phyloP scores from a whole-genome alignment of 805 yeast genomes.

The Candida multigemmis region DNA sequence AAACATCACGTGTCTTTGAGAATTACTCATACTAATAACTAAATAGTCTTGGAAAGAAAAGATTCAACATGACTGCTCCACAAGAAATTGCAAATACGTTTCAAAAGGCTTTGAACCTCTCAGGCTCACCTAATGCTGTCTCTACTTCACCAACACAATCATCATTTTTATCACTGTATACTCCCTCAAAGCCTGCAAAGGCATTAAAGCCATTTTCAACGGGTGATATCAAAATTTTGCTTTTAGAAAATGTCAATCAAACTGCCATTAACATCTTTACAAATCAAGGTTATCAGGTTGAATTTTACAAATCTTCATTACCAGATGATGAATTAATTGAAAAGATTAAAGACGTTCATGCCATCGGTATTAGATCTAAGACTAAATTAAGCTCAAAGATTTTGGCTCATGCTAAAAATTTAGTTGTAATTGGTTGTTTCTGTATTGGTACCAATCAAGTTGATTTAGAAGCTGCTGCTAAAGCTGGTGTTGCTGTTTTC shows the following conservation, averaged over 20 bases:
- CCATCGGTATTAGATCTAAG: constrained; percentile 96
- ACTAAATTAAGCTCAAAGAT: constrained; percentile 78
- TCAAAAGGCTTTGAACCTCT: constrained; percentile 43
- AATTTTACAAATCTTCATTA: constrained; percentile 80
- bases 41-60: too few relatives aligned
- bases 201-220: constrained; percentile 90
- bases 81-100: constrained; percentile 59
- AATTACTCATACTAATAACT: too few relatives aligned
- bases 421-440: constrained; percentile 92
- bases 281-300: constrained; percentile 95
- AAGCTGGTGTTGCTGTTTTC: constrained; percentile 91
- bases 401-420: constrained; percentile 77
- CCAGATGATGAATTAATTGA: constrained; percentile 91
- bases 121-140: constrained; percentile 60
- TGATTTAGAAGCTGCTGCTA: constrained; percentile 84
- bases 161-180: constrained; percentile 53
- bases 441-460: constrained; percentile 99
- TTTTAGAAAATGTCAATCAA: constrained; percentile 87
- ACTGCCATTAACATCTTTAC: constrained; percentile 84
- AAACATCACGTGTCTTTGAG: too few relatives aligned
- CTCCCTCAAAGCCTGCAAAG: constrained; percentile 46
- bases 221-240: constrained; percentile 85
- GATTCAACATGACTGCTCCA: constrained; percentile 49
- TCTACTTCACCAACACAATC: constrained; percentile 80
- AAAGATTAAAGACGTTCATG: constrained; percentile 89